These are phyloP conservation scores for Friedmanniomyces simplex DNA, from an alignment of 495 filamentous ascomycete species.

Conservation along the genomic window DNA sequence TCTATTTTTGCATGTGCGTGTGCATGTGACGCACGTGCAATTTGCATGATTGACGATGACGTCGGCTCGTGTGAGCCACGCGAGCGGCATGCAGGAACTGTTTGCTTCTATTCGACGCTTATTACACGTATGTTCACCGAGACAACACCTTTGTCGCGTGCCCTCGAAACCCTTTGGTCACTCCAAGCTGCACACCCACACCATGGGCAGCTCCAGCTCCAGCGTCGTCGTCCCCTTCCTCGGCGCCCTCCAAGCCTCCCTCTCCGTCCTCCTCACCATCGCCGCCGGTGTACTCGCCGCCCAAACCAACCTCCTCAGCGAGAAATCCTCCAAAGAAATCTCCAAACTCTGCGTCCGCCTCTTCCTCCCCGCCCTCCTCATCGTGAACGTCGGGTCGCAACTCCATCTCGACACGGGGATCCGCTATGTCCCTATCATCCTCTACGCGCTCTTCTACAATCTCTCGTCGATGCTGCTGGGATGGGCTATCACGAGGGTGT, in stretches of 20 bases:
- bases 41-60: background rate
- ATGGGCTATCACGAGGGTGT: slow-evolving; percentile 32
- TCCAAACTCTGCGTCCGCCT: slow-evolving; percentile 56
- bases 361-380: slow-evolving; percentile 60
- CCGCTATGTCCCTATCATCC: slow-evolving; percentile 25
- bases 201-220: background rate
- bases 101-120: background rate
- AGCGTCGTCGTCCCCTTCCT: slow-evolving; percentile 43
- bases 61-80: background rate
- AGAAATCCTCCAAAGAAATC: slow-evolving; percentile 47
- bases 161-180: no score
- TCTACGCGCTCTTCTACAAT: slow-evolving; percentile 52
- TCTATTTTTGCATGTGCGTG: no score
- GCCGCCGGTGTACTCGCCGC: slow-evolving; percentile 51
- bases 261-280: slow-evolving; percentile 62
- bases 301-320: slow-evolving; percentile 47
- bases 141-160: no score
- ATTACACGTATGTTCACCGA: no score
- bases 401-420: slow-evolving; percentile 42
- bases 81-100: background rate
- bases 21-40: no score
- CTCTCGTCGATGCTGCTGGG: slow-evolving; percentile 45
- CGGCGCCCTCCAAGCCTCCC: slow-evolving; percentile 57
- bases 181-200: no score
- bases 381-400: slow-evolving; percentile 57